Percentiles rank a stretch among this genome's conserved stretches.
Conservation (phyloP, 2,329 filamentous ascomycete genomes). For the Ascochyta viciae-villosae region DNA sequence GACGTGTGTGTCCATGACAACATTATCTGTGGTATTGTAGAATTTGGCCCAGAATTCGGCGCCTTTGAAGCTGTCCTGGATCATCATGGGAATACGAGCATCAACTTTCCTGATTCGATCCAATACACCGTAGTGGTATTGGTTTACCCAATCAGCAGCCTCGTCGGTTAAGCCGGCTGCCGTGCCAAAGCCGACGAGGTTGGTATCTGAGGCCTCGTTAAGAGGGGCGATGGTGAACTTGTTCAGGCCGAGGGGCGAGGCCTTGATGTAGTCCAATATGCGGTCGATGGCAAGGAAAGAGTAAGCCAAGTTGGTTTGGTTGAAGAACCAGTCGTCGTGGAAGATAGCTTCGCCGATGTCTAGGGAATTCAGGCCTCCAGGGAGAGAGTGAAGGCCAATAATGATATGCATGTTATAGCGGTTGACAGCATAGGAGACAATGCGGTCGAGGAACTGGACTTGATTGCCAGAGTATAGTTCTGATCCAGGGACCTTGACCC, state of each 20-base stretch:
- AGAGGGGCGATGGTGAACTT: constrained; percentile 46
- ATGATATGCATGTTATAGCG: constrained; percentile 47
- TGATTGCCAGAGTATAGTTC: constrained; percentile 45
- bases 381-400: constrained; percentile 40
- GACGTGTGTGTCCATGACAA: constrained; percentile 24
- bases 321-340: constrained; percentile 46
- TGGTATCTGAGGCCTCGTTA: constrained; percentile 47
- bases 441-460: constrained; percentile 31
- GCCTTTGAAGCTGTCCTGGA: constrained; percentile 20
- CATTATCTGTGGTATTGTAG: constrained; percentile 4
- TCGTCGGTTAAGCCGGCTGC: constrained; percentile 35
- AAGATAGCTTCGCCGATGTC: constrained; percentile 19
- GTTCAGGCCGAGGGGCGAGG: constrained; percentile 12
- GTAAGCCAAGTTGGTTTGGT: constrained; percentile 42
- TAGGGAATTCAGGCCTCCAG: constrained; percentile 38
- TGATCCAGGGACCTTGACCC: constrained; percentile 43
- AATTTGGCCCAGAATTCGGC: constrained; percentile 21
- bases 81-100: constrained; percentile 9
- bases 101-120: constrained; percentile 1
- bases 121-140: constrained; percentile 31
- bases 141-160: constrained; percentile 38
- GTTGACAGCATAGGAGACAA: constrained; percentile 45
- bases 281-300: constrained; percentile 40
- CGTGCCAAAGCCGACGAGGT: constrained; percentile 39
- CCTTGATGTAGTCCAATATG: constrained; percentile 40